A percentile compares a stretch with the other conserved stretches of the same genome.
Evolutionary conservation across 1,139 yeast genomes (phyloP).

Genomic region (Yamadazyma diospyri): DNA sequence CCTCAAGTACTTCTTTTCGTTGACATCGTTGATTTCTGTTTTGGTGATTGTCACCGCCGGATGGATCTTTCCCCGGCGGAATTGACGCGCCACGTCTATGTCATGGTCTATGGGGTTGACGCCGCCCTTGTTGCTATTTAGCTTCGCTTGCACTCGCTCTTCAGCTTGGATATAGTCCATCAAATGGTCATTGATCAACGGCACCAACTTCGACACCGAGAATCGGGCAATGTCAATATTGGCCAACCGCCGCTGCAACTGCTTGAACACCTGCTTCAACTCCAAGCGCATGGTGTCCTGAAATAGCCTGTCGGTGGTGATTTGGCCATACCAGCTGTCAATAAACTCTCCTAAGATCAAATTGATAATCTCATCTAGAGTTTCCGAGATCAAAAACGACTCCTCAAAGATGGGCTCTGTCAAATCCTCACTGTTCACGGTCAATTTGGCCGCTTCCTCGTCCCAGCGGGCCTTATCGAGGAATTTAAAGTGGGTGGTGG

Average conservation of each 20-base stretch:
- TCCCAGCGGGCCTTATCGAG: conserved; percentile 27
- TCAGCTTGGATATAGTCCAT: conserved; percentile 53
- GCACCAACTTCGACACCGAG: conserved; percentile 56
- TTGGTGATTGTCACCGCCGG: conserved; percentile 51
- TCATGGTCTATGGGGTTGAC: conserved; percentile 44
- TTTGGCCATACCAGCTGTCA: conserved; percentile 56
- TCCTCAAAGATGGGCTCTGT: conserved; percentile 40
- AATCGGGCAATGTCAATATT: conserved; percentile 54
- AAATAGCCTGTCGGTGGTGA: conserved; percentile 49
- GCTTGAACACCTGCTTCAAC: conserved; percentile 39
- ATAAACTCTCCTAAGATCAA: conserved; percentile 60
- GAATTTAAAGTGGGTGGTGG: conserved; percentile 20
- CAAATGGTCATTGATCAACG: conserved; percentile 66
- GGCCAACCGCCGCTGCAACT: conserved; percentile 39
- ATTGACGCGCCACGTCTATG: conserved; percentile 57
- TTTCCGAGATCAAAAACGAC: conserved; percentile 51
- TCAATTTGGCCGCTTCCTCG: conserved; percentile 14
- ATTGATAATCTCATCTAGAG: conserved; percentile 50
- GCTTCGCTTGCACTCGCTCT: conserved; percentile 26
- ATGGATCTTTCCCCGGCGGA: conserved; percentile 57
- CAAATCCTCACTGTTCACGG: conserved; percentile 10
- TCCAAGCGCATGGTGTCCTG: conserved; percentile 51
- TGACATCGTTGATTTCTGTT: conserved; percentile 34
- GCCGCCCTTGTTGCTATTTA: conserved; percentile 16
- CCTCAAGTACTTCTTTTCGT: conserved; percentile 53